Conservation (phyloP, 202 grass and related monocot genomes). For the Panicum virgatum region DNA sequence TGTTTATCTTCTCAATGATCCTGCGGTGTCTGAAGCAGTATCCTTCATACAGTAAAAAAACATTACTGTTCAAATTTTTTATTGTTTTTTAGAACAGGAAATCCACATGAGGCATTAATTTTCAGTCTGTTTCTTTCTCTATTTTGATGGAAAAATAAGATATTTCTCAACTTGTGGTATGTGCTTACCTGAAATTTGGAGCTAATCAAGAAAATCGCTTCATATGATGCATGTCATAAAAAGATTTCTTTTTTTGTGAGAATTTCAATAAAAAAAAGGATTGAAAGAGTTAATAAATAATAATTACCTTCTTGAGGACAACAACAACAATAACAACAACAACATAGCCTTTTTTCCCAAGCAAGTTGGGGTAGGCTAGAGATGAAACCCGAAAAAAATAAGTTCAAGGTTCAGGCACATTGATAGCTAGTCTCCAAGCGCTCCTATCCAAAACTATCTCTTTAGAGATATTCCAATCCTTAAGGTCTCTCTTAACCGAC, state of each 20-base stretch:
- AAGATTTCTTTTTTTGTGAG: background rate
- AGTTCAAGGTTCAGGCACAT: too few relatives aligned
- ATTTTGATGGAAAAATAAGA: conserved; percentile 2
- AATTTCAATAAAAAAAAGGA: background rate
- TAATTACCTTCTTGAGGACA: too few relatives aligned
- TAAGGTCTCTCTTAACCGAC: too few relatives aligned
- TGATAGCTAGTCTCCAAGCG: too few relatives aligned
- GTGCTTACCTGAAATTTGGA: conserved; percentile 24
- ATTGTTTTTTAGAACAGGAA: background rate
- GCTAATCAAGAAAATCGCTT: conserved; percentile 10
- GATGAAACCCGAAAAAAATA: too few relatives aligned
- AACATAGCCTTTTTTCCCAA: too few relatives aligned
- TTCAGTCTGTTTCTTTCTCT: background rate
- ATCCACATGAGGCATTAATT: background rate
- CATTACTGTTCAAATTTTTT: background rate
- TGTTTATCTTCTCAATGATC: conserved; percentile 96
- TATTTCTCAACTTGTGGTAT: background rate
- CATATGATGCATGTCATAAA: background rate
- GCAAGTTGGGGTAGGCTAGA: too few relatives aligned
- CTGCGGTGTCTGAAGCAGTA: conserved; percentile 78
- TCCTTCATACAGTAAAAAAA: conserved; percentile 40
- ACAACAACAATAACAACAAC: too few relatives aligned
- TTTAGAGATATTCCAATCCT: too few relatives aligned
- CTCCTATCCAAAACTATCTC: too few relatives aligned
- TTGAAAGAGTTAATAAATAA: conserved; percentile 14